Conservation (phyloP, 2,329 filamentous ascomycete species). For the Colletotrichum truncatum region DNA sequence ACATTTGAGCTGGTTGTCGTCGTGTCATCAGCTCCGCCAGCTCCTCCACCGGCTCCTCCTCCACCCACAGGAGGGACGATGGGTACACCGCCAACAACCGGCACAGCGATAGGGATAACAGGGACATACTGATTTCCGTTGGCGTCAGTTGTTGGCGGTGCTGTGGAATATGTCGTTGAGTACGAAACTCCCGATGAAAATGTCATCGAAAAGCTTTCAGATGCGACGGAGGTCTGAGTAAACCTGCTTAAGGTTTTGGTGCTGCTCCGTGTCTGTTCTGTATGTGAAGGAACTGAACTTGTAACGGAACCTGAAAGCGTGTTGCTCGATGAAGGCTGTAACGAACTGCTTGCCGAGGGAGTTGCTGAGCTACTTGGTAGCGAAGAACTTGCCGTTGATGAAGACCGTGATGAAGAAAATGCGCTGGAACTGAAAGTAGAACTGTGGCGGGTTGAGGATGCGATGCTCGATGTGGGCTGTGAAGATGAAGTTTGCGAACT, state of each 20-base stretch:
- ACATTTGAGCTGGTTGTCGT: neutral
- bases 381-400: neutral
- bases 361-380: neutral
- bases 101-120: neutral
- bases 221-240: neutral
- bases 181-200: slow-evolving; percentile 7
- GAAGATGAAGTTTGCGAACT: neutral
- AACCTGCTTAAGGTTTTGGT: neutral
- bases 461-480: neutral
- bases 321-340: neutral
- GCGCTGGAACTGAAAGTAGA: neutral
- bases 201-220: neutral
- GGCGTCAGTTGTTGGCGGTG: neutral
- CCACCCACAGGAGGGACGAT: neutral
- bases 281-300: neutral
- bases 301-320: neutral
- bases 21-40: neutral
- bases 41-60: neutral
- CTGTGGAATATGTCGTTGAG: neutral
- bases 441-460: neutral
- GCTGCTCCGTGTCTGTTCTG: neutral
- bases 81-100: neutral
- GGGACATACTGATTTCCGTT: slow-evolving; percentile 1
- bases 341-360: neutral
- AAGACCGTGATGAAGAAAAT: neutral